Evolutionary conservation across 1,284 basidiomycete genomes (phyloP).

Genomic region (Cryptococcus deneoformans): DNA sequence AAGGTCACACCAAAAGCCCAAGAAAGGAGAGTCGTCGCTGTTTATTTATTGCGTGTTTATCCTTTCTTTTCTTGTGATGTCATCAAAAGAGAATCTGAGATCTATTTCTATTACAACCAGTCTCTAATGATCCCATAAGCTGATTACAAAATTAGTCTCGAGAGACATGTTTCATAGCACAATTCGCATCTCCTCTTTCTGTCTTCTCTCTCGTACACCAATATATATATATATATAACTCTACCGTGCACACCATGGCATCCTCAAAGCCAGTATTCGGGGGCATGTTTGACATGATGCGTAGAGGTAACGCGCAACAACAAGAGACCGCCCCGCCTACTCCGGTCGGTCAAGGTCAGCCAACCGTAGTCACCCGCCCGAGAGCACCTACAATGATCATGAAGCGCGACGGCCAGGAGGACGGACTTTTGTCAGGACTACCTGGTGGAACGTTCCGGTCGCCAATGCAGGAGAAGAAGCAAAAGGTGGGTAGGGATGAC

Average conservation of each 20-base stretch:
- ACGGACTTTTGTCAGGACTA: slow-evolving; percentile 17
- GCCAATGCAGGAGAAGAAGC: slow-evolving; percentile 21
- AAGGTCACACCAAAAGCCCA: too few relatives aligned
- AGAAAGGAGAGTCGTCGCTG: too few relatives aligned
- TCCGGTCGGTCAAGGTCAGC: not conserved
- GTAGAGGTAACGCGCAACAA: slow-evolving; percentile 1
- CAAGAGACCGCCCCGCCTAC: not conserved
- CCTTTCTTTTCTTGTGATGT: too few relatives aligned
- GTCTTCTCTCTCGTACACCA: too few relatives aligned
- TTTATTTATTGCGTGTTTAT: too few relatives aligned
- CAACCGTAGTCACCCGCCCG: slow-evolving; percentile 17
- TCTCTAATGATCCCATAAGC: too few relatives aligned
- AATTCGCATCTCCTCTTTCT: too few relatives aligned
- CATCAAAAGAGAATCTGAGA: too few relatives aligned
- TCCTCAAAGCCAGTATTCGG: slow-evolving; percentile 6
- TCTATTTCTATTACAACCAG: too few relatives aligned
- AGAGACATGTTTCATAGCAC: too few relatives aligned
- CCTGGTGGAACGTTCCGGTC: slow-evolving; percentile 15
- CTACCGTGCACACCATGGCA: not conserved
- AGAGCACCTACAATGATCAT: slow-evolving; percentile 21
- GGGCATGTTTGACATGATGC: slow-evolving; percentile 18
- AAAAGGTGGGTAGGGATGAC: slow-evolving; percentile 21
- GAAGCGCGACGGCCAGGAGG: slow-evolving; percentile 10
- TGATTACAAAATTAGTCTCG: too few relatives aligned
- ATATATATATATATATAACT: too few relatives aligned